Evolutionary conservation across 768 basidiomycete genomes (phyloP), one percentile per base, ranked within the genome.

Genomic region (Nidularia sp.): DNA sequence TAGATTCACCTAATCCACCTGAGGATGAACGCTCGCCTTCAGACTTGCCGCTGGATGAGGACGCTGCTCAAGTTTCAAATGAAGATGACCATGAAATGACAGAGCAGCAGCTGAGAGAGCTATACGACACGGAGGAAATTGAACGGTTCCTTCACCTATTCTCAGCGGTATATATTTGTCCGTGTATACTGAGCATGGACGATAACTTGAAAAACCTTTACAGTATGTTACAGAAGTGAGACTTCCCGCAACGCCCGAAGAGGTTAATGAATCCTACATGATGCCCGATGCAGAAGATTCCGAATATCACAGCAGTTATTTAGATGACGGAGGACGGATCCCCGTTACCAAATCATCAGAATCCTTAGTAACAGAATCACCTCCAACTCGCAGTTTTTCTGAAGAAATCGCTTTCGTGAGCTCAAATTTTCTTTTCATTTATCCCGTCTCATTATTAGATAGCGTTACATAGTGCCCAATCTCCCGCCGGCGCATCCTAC

Each of bases 71-170:
- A 15, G 49, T 33, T 45, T 29, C 42, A 35, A 36, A 44, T 25
- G 42, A 54, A 44, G 22, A 45, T 45, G 64, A 18, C 18, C 18
- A 69, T 62, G 68, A 69, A 3, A 60, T 83, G 29, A 74, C 76
- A 6, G 83, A 86, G 59, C 63, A 66, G 25, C 70, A 85, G 57
- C 69, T 87, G 15, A 70, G 86, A 39, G 74, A 80, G 39, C 57
- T 82, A 29, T 86, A 81, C 54, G 84, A 87, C 25, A 74, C 79
- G 49, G 83, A 85, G 60, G 84, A 86, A 66, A 78, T 85, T 10
- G 74, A 81, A 12, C 69, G 81, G 29, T 86, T 83, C 60, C 65
- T 87, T 31, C 61, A 67, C 43, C 60, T 86, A n/a, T 88, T 88
- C 64, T 79, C 83, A 41, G 70, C 75, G 34, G 85, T 85, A 60